Evolutionary conservation across 1,284 basidiomycete species (phyloP), one percentile per base, ranked within the genome.

Genomic region (Marasmius sp.): DNA sequence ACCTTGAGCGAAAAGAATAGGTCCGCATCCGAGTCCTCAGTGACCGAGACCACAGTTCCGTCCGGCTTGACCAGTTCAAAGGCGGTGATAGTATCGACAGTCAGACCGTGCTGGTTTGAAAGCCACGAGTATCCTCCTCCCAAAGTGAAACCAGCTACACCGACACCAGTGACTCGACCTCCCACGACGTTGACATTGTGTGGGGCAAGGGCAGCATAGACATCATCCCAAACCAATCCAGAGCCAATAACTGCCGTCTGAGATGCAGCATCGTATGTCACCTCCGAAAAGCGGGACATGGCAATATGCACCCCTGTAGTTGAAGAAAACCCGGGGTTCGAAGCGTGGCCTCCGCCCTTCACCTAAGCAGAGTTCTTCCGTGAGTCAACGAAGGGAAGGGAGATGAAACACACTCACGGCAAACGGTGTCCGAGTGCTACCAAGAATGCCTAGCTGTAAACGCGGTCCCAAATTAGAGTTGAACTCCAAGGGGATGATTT

Each of bases 161-260:
- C 85, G 10, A 86, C 79, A n/a, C 85, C 83, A 1, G 77, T 63
- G 0, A 81, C 79, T 3, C 84, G 73, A 18, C 82, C 85, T 9
- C 85, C 85, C 1, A 85, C 77, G 11, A 87, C 83, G 49, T 78
- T 86, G 6, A 82, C 75, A 6, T 73, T 72, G 49, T 76, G 61
- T 0, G 78, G 77, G 6, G 76, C 79, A 0, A 88, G 74, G 2
- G 73, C 76, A 7, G 68, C 71, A 60, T 87, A 88, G 3, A 87
- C 85, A 43, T 83, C 78, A 61, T 86, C 85, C 85, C 85, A 88
- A 6, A 80, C 71, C 8, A 84, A 65, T 8, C 85, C 85, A 2
- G 83, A 70, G 0, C 86, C 86, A 20, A 87, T 68, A 0, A 72
- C 74, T 1, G 72, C 83, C 0, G 77, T 82, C 59, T 77, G 73